phyloP scores from a whole-genome alignment of 352 stramenopile genomes.

The Phytophthora nicotianae region DNA sequence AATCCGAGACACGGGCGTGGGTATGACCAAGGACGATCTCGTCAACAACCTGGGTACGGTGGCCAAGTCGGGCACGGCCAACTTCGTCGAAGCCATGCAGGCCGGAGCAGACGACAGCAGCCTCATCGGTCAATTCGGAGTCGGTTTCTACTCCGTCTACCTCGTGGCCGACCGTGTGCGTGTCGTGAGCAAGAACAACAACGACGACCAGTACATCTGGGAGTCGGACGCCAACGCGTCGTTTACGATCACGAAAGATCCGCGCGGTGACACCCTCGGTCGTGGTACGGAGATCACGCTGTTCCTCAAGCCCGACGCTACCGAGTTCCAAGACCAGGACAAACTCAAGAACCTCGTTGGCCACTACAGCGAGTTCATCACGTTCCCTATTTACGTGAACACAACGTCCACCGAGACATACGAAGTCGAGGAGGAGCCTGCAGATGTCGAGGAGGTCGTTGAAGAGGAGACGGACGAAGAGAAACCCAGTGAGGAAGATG shows the following conservation, averaged over 20 bases:
- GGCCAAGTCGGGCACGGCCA: constrained; percentile 98
- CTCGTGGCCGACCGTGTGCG: constrained; percentile 95
- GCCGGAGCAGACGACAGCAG: constrained; percentile 91
- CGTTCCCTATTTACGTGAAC: constrained; percentile 99
- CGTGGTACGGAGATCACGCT: constrained; percentile 99
- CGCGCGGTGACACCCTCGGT: constrained; percentile 94
- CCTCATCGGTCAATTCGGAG: constrained; percentile 99
- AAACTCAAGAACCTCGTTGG: constrained; percentile 96
- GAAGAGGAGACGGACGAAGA: constrained; percentile 61
- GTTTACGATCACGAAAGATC: constrained; percentile 97
- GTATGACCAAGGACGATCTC: constrained; percentile 99
- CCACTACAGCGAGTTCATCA: constrained; percentile 99
- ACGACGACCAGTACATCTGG: constrained; percentile 99
- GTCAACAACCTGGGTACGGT: constrained; percentile 97
- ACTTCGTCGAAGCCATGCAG: constrained; percentile 98
- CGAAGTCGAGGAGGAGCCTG: constrained; percentile 91
- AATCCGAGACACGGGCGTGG: constrained; percentile 98
- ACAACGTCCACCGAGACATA: constrained; percentile 91
- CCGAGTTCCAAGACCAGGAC: constrained; percentile 95
- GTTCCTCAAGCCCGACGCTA: constrained; percentile 98
- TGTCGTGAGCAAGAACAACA: constrained; percentile 97
- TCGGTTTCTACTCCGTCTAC: constrained; percentile 99
- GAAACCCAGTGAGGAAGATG: constrained; percentile 43
- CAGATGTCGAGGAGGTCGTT: constrained; percentile 49
- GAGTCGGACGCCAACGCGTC: constrained; percentile 96